Conservation (phyloP, 805 yeast genomes). For the Candida dendrica region DNA sequence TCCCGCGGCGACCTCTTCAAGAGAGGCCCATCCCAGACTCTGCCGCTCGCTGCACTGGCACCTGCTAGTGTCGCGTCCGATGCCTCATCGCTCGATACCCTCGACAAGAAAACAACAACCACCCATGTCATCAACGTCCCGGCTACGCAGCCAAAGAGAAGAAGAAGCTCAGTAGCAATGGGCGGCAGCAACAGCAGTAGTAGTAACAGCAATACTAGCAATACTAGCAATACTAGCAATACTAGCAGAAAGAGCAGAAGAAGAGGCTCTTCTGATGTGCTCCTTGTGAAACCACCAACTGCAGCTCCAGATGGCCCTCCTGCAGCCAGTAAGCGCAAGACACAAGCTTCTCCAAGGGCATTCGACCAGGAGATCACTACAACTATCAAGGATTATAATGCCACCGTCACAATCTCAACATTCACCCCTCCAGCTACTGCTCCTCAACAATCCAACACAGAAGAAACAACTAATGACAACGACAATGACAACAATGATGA, state of each 20-base stretch:
- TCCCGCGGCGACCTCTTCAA: not conserved
- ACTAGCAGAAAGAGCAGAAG: constrained; percentile 1
- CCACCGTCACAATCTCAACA: not conserved
- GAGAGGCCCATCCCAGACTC: constrained; percentile 9
- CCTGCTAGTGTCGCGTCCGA: no score
- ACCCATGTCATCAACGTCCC: constrained; percentile 25
- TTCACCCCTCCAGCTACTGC: not conserved
- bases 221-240: no score
- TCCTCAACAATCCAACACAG: not conserved
- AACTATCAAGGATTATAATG: not conserved
- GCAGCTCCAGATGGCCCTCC: no score
- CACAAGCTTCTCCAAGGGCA: constrained; percentile 7
- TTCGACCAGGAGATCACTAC: not conserved
- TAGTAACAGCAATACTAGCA: no score
- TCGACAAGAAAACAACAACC: constrained; percentile 17
- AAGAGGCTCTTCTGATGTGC: constrained; percentile 4
- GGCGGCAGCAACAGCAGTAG: no score
- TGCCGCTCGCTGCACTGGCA: no score
- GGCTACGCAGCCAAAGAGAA: constrained; percentile 4
- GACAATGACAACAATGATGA: no score
- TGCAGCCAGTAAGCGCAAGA: no score
- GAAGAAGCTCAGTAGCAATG: constrained; percentile 8
- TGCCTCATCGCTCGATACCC: no score
- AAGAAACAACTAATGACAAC: not conserved
- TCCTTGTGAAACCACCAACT: constrained; percentile 1